Conservation (phyloP, 441 rosid species). For the Euphorbia neoarborescens region DNA sequence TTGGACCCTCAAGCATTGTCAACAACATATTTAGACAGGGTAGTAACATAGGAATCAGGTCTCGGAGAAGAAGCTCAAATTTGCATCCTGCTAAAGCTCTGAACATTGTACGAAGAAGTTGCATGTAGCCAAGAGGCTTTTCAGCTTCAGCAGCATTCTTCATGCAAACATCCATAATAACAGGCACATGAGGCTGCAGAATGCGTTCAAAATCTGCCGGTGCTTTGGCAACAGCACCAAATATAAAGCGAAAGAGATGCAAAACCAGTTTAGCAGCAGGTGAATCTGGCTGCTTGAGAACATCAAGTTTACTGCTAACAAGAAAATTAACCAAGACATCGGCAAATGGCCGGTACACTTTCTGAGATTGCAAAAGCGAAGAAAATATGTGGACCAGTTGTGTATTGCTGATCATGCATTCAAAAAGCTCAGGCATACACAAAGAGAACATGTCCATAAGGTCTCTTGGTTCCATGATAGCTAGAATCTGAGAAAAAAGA, state of each 20-base stretch:
- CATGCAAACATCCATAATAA: constrained; percentile 90
- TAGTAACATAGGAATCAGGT: constrained; percentile 71
- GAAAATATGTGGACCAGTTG: constrained; percentile 87
- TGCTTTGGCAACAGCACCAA: constrained; percentile 79
- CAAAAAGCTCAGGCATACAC: constrained; percentile 96
- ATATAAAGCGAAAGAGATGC: constrained; percentile 80
- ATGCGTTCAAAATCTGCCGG: constrained; percentile 93
- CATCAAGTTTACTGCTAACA: constrained; percentile 76
- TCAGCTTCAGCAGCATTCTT: constrained; percentile 91
- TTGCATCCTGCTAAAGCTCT: constrained; percentile 94
- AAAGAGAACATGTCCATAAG: constrained; percentile 97
- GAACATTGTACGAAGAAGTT: constrained; percentile 85
- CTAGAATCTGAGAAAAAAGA: constrained; percentile 78
- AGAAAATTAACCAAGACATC: constrained; percentile 88
- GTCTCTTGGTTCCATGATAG: constrained; percentile 96
- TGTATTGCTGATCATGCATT: constrained; percentile 82
- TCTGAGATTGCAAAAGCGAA: constrained; percentile 63
- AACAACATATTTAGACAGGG: constrained; percentile 89
- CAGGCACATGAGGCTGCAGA: constrained; percentile 88
- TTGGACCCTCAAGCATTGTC: constrained; percentile 96
- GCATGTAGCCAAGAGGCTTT: constrained; percentile 85
- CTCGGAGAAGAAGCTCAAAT: constrained; percentile 79
- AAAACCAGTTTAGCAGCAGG: constrained; percentile 76
- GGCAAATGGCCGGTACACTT: constrained; percentile 82
- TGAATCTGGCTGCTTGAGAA: constrained; percentile 75